Percentiles rank a stretch among this genome's conserved stretches.
Conservation (phyloP, 192 early-diverging fungal species). For the Geranomyces michiganensis region DNA sequence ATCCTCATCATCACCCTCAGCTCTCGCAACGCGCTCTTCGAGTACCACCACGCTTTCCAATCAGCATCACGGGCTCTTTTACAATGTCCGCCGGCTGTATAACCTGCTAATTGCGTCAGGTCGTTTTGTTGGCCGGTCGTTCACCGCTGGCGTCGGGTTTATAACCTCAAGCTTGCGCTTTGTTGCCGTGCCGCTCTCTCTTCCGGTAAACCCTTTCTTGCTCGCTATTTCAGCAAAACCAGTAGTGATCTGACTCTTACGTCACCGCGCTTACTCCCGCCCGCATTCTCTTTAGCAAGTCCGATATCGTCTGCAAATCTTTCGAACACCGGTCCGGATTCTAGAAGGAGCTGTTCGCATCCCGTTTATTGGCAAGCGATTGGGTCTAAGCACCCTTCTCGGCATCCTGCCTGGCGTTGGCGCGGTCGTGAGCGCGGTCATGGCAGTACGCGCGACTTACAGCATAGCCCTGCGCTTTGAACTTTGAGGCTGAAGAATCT, state of each 20-base stretch:
- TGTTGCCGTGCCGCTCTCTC: neutral
- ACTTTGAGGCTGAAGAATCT: too few species aligned
- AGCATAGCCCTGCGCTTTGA: too few species aligned
- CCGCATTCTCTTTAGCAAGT: conserved; percentile 18
- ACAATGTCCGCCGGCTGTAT: neutral
- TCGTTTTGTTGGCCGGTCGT: neutral
- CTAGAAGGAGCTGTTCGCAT: conserved; percentile 27
- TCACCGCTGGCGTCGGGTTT: neutral
- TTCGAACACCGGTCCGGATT: conserved; percentile 17
- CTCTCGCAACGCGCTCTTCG: neutral
- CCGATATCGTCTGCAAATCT: conserved; percentile 19
- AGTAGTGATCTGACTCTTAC: neutral
- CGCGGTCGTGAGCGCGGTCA: neutral
- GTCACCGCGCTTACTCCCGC: neutral
- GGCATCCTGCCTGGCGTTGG: conserved; percentile 27
- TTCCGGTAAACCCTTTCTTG: neutral
- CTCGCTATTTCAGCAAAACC: neutral
- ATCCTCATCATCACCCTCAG: neutral
- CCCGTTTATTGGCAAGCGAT: conserved; percentile 20
- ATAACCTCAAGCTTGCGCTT: neutral
- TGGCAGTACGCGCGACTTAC: conserved; percentile 7
- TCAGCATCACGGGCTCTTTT: neutral
- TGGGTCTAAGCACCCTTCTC: conserved; percentile 29
- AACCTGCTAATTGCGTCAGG: neutral
- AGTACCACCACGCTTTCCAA: neutral